These are phyloP conservation scores for Fusarium sp. DNA, from an alignment of 2,329 filamentous ascomycete species.

Conservation along the genomic window DNA sequence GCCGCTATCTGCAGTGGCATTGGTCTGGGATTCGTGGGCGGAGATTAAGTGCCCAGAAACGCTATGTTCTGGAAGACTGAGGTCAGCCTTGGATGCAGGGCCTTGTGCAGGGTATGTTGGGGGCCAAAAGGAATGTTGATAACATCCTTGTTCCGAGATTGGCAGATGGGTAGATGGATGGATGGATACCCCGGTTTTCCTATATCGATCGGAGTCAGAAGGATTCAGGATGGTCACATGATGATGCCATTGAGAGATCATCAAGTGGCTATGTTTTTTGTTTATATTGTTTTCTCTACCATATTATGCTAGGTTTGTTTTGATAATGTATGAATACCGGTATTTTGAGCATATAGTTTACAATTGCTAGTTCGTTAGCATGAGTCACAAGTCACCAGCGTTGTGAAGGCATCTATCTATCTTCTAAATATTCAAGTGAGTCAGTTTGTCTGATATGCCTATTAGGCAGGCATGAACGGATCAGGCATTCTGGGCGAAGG, in stretches of 20 bases:
- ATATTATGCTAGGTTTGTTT: background rate
- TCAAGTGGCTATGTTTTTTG: constrained; percentile 1
- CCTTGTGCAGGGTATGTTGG: constrained; percentile 1
- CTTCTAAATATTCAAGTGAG: background rate
- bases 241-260: constrained; percentile 6
- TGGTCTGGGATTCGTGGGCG: constrained; percentile 63
- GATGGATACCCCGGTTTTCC: constrained; percentile 31
- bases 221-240: constrained; percentile 23
- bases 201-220: constrained; percentile 23
- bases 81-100: constrained; percentile 32
- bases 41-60: constrained; percentile 49
- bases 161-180: constrained; percentile 29
- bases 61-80: constrained; percentile 9
- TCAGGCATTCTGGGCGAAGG: background rate
- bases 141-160: constrained; percentile 28
- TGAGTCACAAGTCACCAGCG: background rate
- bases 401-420: background rate
- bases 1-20: constrained; percentile 70
- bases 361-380: background rate
- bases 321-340: constrained; percentile 23
- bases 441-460: constrained; percentile 3
- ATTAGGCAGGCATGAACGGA: constrained; percentile 16
- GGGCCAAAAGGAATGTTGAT: constrained; percentile 7
- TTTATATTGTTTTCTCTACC: constrained; percentile 18
- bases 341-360: background rate